Evolutionary conservation across 116 monocot genomes (phyloP).

Genomic region (Dioscorea cayenensis): DNA sequence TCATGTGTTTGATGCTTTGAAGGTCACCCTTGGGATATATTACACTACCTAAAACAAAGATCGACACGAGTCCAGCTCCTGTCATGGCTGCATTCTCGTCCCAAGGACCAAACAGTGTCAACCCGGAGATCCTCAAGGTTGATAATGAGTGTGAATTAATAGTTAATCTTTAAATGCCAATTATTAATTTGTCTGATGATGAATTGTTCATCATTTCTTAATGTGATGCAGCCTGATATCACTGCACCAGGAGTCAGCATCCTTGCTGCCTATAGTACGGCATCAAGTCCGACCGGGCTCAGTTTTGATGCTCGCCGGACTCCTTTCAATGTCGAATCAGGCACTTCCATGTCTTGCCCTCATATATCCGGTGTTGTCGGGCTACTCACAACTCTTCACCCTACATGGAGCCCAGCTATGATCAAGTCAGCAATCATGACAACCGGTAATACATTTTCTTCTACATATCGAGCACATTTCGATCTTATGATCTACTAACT

Average conservation of each 20-base stretch:
- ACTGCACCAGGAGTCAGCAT: conserved; percentile 30
- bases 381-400: conserved; percentile 23
- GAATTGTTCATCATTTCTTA: neutral
- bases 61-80: conserved; percentile 50
- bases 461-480: neutral
- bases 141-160: neutral
- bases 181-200: too few species aligned
- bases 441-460: conserved; percentile 14
- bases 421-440: conserved; percentile 45
- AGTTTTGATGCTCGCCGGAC: conserved; percentile 11
- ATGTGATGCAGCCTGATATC: conserved; percentile 36
- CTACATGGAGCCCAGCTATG: conserved; percentile 26
- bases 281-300: conserved; percentile 2
- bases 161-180: too few species aligned
- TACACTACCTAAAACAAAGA: conserved; percentile 24
- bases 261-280: conserved; percentile 19
- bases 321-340: conserved; percentile 8
- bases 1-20: neutral
- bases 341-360: conserved; percentile 38
- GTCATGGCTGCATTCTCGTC: conserved; percentile 71
- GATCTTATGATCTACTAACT: too few species aligned
- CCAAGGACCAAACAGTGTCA: conserved; percentile 42
- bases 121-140: conserved; percentile 56
- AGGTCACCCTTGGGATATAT: conserved; percentile 52
- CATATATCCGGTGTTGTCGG: conserved; percentile 27